Percentiles rank a stretch among this genome's conserved stretches.
Evolutionary conservation across 176 grass and related monocot species (phyloP).

Genomic region (Oryza australiensis): DNA sequence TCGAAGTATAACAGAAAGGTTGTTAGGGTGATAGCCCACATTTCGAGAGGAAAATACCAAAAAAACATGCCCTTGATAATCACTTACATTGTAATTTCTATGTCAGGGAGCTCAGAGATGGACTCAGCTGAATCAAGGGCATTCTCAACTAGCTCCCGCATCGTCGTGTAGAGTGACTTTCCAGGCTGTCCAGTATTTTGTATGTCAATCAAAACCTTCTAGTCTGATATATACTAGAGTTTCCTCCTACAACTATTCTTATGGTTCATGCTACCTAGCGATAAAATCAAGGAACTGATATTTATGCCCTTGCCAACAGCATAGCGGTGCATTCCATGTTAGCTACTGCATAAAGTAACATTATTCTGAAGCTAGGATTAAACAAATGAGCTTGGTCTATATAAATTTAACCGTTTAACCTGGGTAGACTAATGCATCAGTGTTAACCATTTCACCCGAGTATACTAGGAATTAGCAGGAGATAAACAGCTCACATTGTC

Average conservation of each 20-base stretch:
- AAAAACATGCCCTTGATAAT: not conserved
- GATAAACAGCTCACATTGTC: conserved; percentile 71
- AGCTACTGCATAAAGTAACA: not conserved
- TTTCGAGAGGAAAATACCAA: not conserved
- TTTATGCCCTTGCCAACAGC: not conserved
- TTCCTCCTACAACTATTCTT: not conserved
- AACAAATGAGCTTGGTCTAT: not conserved
- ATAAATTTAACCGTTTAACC: not conserved
- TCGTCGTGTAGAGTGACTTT: conserved; percentile 92
- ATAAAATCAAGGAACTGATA: not conserved
- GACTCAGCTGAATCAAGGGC: conserved; percentile 97
- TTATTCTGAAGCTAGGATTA: not conserved
- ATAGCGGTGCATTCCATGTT: not conserved
- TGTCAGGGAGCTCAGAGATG: conserved; percentile 70
- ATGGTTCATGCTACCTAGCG: not conserved
- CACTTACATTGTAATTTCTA: conserved; percentile 83
- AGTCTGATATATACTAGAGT: not conserved
- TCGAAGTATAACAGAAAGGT: conserved; percentile 10
- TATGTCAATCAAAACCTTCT: conserved; percentile 21
- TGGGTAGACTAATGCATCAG: too few species aligned
- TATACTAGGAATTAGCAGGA: not conserved
- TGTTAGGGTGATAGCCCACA: conserved; percentile 1
- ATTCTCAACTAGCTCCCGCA: conserved; percentile 95
- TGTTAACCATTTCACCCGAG: not conserved
- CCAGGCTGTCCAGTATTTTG: conserved; percentile 58